phyloP scores from a whole-genome alignment of 192 early-diverging fungal genomes.

The Podila clonocystis region DNA sequence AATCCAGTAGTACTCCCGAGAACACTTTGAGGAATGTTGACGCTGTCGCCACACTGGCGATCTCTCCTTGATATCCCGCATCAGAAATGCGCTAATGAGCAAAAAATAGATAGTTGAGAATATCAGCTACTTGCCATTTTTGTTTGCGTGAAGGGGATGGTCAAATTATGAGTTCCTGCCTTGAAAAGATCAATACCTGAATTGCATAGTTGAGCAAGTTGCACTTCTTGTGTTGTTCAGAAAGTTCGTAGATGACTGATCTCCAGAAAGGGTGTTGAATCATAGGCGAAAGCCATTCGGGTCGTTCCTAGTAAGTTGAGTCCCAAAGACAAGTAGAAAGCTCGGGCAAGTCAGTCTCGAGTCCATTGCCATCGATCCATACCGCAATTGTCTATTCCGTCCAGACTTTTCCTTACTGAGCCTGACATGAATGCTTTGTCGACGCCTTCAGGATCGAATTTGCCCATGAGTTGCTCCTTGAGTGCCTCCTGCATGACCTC shows the following conservation, averaged over 20 bases:
- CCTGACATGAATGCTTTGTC: constrained; percentile 61
- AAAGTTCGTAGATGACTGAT: constrained; percentile 71
- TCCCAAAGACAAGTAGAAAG: background rate
- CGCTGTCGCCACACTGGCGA: constrained; percentile 71
- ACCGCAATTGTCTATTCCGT: too few species aligned
- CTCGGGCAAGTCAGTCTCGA: too few species aligned
- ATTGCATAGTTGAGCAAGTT: constrained; percentile 70
- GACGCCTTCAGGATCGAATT: constrained; percentile 65
- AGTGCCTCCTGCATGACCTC: constrained; percentile 60
- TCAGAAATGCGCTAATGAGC: constrained; percentile 64
- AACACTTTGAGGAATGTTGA: constrained; percentile 74
- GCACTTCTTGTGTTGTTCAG: constrained; percentile 70
- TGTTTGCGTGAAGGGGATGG: too few species aligned
- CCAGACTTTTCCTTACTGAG: constrained; percentile 18
- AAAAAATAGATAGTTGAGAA: background rate
- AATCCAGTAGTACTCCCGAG: constrained; percentile 68
- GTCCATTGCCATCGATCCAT: background rate
- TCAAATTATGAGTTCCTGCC: too few species aligned
- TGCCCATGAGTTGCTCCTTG: constrained; percentile 65
- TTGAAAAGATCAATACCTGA: constrained; percentile 49
- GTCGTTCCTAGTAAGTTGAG: constrained; percentile 44
- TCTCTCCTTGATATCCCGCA: constrained; percentile 70
- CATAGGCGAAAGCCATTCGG: constrained; percentile 66
- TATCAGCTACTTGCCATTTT: background rate
- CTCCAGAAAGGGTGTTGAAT: constrained; percentile 72